A percentile compares a stretch with the other conserved stretches of the same genome.
phyloP scores from a whole-genome alignment of 345 rosid species.

The Salix arbutifolia region DNA sequence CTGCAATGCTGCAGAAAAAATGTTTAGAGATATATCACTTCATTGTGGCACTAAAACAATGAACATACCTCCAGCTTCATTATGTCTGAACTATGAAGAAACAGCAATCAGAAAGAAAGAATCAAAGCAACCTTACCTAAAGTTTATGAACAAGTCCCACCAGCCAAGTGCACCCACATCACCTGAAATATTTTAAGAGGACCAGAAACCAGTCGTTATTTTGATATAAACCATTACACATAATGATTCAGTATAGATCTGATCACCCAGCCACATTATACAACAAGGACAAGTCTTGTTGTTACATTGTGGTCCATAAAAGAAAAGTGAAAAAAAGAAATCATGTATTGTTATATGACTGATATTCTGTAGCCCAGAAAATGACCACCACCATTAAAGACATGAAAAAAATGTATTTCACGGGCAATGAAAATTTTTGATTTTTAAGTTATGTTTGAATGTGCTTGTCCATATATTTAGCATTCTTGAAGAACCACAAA shows the following conservation, averaged over 20 bases:
- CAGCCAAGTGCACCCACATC: conserved; percentile 88
- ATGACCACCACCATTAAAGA: too few species aligned
- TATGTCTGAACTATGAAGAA: neutral
- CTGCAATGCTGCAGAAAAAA: conserved; percentile 68
- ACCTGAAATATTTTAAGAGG: conserved; percentile 44
- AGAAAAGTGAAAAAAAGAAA: too few species aligned
- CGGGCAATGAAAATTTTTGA: neutral
- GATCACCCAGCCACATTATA: neutral
- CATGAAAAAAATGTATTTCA: neutral
- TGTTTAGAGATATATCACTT: conserved; percentile 18
- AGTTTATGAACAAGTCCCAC: conserved; percentile 94
- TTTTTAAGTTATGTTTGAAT: neutral
- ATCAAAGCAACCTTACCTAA: conserved; percentile 47
- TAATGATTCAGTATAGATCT: neutral
- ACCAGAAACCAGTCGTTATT: conserved; percentile 8
- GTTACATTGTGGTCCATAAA: neutral
- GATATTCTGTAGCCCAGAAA: too few species aligned
- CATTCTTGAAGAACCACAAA: neutral
- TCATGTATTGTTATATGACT: neutral
- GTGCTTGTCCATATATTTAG: neutral
- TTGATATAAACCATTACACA: neutral
- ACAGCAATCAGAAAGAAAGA: conserved; percentile 3
- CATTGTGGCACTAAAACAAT: conserved; percentile 16
- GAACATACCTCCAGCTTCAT: neutral
- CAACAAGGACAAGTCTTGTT: neutral